Conservation (phyloP, 1,139 yeast genomes). For the Hansenula sp. region DNA sequence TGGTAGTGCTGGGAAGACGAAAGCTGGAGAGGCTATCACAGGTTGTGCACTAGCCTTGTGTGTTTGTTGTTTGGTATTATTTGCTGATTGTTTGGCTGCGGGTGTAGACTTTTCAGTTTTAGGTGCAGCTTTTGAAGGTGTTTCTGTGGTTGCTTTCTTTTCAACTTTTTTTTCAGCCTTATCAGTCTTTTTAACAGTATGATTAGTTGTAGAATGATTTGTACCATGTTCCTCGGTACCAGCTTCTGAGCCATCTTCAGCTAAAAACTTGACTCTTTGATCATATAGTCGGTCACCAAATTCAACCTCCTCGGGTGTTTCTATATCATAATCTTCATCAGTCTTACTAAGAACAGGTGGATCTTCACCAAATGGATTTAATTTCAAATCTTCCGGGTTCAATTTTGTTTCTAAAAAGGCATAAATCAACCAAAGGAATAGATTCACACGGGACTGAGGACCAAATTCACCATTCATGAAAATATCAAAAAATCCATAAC, state of each 20-base stretch:
- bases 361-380: conserved; percentile 63
- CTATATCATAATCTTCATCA: conserved; percentile 55
- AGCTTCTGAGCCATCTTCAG: conserved; percentile 23
- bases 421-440: conserved; percentile 83
- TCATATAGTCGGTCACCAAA: conserved; percentile 70
- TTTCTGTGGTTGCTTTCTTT: background rate
- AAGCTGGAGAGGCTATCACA: background rate
- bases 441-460: conserved; percentile 62
- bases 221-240: background rate
- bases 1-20: conserved; percentile 6
- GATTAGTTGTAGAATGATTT: background rate
- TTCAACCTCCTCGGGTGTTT: conserved; percentile 64
- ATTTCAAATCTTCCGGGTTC: conserved; percentile 44
- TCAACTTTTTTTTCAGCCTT: conserved; percentile 1
- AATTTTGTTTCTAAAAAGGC: conserved; percentile 74
- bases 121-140: background rate
- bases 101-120: background rate
- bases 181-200: background rate
- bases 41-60: background rate
- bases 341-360: conserved; percentile 45
- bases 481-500: conserved; percentile 51
- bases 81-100: background rate
- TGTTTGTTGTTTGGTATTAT: background rate
- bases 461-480: conserved; percentile 48
- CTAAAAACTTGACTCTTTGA: conserved; percentile 56